phyloP scores from a whole-genome alignment of 345 rosid species.

The Salix arbutifolia region DNA sequence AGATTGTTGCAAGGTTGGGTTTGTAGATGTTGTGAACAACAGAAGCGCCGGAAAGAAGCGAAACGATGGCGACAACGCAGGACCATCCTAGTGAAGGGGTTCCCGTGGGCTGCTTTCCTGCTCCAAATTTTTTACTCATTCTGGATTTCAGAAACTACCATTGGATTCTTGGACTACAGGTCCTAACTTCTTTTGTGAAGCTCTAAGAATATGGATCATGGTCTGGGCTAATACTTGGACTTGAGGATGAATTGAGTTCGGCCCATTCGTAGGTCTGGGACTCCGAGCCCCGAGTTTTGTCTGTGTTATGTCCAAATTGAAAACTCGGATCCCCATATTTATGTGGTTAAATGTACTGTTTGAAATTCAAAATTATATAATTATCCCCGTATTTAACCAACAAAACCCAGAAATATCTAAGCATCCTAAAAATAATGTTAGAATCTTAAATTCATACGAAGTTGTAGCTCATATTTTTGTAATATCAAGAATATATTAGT shows the following conservation, averaged over 20 bases:
- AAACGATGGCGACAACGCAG: constrained; percentile 47
- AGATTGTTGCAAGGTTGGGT: constrained; percentile 50
- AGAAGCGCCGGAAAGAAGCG: constrained; percentile 75
- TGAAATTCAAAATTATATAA: too few species aligned
- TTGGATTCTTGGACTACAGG: neutral
- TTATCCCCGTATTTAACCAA: too few species aligned
- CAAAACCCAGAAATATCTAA: too few species aligned
- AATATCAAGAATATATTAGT: too few species aligned
- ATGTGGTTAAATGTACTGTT: too few species aligned
- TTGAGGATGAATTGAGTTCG: neutral
- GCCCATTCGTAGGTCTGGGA: neutral
- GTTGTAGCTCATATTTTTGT: too few species aligned
- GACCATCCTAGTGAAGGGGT: constrained; percentile 70
- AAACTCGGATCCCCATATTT: neutral
- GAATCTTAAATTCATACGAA: too few species aligned
- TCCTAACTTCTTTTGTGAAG: neutral
- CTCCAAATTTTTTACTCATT: constrained; percentile 52
- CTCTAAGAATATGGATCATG: neutral
- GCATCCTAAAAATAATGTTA: too few species aligned
- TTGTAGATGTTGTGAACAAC: constrained; percentile 62
- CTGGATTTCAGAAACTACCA: neutral
- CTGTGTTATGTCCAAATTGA: neutral
- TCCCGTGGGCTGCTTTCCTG: constrained; percentile 50
- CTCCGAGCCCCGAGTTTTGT: neutral
- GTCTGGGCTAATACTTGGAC: neutral